phyloP scores from a whole-genome alignment of 2,329 filamentous ascomycete genomes.

The Alternaria burnsii region DNA sequence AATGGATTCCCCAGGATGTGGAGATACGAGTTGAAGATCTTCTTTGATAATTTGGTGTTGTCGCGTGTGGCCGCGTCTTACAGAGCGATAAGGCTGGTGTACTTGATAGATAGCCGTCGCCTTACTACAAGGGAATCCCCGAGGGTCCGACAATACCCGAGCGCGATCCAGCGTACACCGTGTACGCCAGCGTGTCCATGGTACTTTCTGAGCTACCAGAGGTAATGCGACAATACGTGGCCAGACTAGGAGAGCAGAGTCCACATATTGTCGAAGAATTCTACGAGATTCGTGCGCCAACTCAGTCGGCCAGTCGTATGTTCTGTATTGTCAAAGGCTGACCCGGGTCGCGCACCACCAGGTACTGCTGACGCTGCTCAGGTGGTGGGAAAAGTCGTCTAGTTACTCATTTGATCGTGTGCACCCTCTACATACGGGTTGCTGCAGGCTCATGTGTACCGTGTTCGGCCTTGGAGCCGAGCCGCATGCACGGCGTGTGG shows the following conservation, averaged over 20 bases:
- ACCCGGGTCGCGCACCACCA: slow-evolving; percentile 3
- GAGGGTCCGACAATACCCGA: slow-evolving; percentile 25
- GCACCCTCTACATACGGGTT: slow-evolving; percentile 6
- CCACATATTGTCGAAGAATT: slow-evolving; percentile 4
- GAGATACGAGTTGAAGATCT: slow-evolving; percentile 18
- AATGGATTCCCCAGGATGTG: slow-evolving; percentile 14
- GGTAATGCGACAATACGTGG: slow-evolving; percentile 4
- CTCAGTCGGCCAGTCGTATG: slow-evolving; percentile 8
- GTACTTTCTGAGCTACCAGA: slow-evolving; percentile 7
- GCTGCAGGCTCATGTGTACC: slow-evolving; percentile 10
- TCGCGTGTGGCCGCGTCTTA: slow-evolving; percentile 18
- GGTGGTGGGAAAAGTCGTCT: not conserved
- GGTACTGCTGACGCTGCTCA: slow-evolving; percentile 7
- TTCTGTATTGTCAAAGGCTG: slow-evolving; percentile 8
- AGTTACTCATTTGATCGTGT: not conserved
- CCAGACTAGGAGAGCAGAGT: not conserved
- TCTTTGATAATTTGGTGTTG: slow-evolving; percentile 29
- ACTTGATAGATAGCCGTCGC: slow-evolving; percentile 23
- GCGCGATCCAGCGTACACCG: slow-evolving; percentile 7
- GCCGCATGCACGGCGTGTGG: slow-evolving; percentile 13
- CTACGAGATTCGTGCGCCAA: not conserved
- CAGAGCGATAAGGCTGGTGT: slow-evolving; percentile 25
- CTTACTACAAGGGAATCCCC: slow-evolving; percentile 6
- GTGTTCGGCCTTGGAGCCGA: slow-evolving; percentile 13
- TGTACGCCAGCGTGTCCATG: slow-evolving; percentile 7